Percentiles rank a stretch among this genome's conserved stretches.
These are phyloP conservation scores for Abrus precatorius DNA, from an alignment of 306 rosid genomes.

Conservation along the genomic window DNA sequence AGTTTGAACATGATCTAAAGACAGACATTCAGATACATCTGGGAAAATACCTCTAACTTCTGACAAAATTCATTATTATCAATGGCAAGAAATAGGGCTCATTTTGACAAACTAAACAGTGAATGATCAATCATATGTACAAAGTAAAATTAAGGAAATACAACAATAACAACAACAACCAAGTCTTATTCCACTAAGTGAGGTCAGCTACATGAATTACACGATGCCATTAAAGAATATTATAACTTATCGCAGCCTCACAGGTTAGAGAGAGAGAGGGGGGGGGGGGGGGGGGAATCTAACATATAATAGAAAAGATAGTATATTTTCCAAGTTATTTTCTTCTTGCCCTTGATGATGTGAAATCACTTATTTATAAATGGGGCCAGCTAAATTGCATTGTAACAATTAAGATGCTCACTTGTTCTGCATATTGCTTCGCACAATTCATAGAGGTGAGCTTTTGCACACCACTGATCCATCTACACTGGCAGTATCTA, in stretches of 20 bases:
- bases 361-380: constrained; percentile 6
- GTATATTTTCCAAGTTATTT: constrained; percentile 26
- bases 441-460: constrained; percentile 17
- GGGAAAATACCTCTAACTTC: constrained; percentile 27
- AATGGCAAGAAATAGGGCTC: constrained; percentile 6
- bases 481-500: constrained; percentile 23
- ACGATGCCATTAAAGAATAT: no score
- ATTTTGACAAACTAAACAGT: constrained; percentile 25
- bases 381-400: constrained; percentile 1
- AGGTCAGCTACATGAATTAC: no score
- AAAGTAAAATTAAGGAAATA: constrained; percentile 6
- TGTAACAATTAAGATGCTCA: constrained; percentile 26
- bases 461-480: constrained; percentile 1
- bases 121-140: background rate
- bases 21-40: constrained; percentile 23
- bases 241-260: no score
- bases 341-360: background rate
- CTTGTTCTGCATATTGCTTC: constrained; percentile 9
- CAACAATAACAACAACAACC: no score
- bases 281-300: background rate
- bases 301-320: constrained; percentile 30
- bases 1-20: constrained; percentile 17
- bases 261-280: background rate
- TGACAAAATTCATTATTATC: constrained; percentile 3
- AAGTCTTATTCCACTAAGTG: no score